A percentile compares a stretch with the other conserved stretches of the same genome.
Evolutionary conservation across 805 yeast species (phyloP).

Genomic region (Metschnikowia sp.): DNA sequence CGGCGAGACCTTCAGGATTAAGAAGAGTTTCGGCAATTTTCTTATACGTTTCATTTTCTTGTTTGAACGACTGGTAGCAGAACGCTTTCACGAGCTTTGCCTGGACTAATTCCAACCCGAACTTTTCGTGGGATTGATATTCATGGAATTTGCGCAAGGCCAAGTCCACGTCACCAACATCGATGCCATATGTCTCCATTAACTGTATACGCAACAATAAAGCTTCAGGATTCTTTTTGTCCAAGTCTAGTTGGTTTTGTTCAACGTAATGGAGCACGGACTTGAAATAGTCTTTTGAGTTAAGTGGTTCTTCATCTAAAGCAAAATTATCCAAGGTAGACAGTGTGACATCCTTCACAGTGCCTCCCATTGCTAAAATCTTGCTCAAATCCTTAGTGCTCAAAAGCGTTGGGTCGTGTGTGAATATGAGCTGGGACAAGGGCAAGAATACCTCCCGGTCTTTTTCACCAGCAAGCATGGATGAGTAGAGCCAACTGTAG

Average conservation of each 20-base stretch:
- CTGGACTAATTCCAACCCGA: slow-evolving; percentile 40
- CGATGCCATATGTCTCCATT: slow-evolving; percentile 33
- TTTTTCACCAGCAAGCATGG: background rate
- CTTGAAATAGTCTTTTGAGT: slow-evolving; percentile 1
- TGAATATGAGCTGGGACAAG: slow-evolving; percentile 14
- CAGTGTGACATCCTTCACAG: background rate
- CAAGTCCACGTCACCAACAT: slow-evolving; percentile 24
- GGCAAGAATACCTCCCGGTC: background rate
- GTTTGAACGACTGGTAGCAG: slow-evolving; percentile 37
- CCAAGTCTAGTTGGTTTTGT: slow-evolving; percentile 21
- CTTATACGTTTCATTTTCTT: slow-evolving; percentile 23
- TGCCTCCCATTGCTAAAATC: slow-evolving; percentile 2
- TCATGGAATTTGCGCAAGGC: slow-evolving; percentile 38
- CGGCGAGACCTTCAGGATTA: slow-evolving; percentile 25
- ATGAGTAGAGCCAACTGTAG: slow-evolving; percentile 5
- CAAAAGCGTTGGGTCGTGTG: slow-evolving; percentile 12
- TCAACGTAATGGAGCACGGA: slow-evolving; percentile 22
- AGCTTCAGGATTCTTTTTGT: slow-evolving; percentile 25
- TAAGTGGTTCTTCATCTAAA: background rate
- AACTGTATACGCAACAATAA: slow-evolving; percentile 30
- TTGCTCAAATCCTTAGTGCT: slow-evolving; percentile 12
- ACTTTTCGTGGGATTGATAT: slow-evolving; percentile 36
- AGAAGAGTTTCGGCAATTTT: slow-evolving; percentile 37
- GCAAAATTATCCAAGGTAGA: background rate
- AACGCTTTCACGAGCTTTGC: slow-evolving; percentile 38